These are phyloP conservation scores for Reticulascus tulasneorum DNA, from an alignment of 2,329 filamentous ascomycete species.

Conservation along the genomic window DNA sequence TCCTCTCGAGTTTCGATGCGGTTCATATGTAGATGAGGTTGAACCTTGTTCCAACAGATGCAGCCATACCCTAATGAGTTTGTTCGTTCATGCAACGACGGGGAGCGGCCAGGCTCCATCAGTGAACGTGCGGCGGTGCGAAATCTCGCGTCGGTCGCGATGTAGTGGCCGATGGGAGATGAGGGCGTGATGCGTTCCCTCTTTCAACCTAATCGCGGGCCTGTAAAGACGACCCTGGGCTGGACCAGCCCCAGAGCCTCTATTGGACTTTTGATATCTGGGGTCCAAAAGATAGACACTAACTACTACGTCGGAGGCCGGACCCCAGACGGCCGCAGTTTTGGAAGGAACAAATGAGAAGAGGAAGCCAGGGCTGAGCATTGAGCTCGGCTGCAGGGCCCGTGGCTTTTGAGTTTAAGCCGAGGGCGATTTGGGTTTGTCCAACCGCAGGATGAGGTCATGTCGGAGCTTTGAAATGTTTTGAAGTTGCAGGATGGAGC, in stretches of 20 bases:
- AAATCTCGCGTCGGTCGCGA: too few species aligned
- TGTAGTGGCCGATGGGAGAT: conserved; percentile 9
- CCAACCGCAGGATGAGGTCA: conserved; percentile 2
- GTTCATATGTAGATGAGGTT: conserved; percentile 6
- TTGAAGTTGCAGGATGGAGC: neutral
- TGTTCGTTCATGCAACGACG: conserved; percentile 11
- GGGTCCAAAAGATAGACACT: conserved; percentile 3
- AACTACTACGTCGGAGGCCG: too few species aligned
- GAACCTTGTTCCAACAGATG: conserved; percentile 8
- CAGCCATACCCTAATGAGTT: conserved; percentile 13
- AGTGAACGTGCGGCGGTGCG: conserved; percentile 6
- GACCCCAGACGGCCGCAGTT: conserved; percentile 3
- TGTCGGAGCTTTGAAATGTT: neutral
- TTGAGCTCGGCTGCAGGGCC: conserved; percentile 1
- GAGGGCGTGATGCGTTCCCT: conserved; percentile 2
- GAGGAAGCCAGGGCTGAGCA: neutral
- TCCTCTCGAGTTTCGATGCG: neutral
- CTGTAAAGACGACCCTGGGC: too few species aligned
- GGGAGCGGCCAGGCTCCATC: conserved; percentile 6
- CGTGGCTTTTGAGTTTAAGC: conserved; percentile 3
- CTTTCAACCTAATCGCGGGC: conserved; percentile 4
- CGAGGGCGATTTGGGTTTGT: neutral
- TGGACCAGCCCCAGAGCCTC: too few species aligned
- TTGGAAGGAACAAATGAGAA: conserved; percentile 5
- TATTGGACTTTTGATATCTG: conserved; percentile 7